Conservation (phyloP, 202 grass and related monocot genomes). For the Schoenoplectus tabernaemontani region DNA sequence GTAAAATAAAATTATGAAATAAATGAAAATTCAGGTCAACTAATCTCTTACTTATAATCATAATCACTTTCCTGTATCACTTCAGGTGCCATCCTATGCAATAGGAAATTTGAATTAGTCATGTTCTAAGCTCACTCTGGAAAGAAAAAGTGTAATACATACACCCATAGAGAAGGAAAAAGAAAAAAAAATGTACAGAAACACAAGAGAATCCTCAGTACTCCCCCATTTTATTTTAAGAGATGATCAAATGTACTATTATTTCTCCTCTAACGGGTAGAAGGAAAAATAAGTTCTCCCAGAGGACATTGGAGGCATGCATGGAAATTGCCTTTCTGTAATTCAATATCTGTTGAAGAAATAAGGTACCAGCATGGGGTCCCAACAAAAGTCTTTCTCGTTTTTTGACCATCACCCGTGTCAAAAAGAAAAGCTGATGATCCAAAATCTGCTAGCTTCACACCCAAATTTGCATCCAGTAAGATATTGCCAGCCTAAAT, state of each 20-base stretch:
- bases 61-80: slow-evolving; percentile 95
- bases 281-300: background rate
- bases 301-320: background rate
- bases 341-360: background rate
- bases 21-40: background rate
- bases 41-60: slow-evolving; percentile 60
- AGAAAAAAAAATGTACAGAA: background rate
- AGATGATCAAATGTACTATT: background rate
- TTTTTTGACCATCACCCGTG: slow-evolving; percentile 65
- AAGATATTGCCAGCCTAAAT: slow-evolving; percentile 84
- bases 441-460: slow-evolving; percentile 90
- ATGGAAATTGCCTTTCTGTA: background rate
- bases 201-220: background rate
- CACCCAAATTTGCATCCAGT: slow-evolving; percentile 57
- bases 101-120: background rate
- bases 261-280: background rate
- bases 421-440: slow-evolving; percentile 83
- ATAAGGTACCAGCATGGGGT: slow-evolving; percentile 69
- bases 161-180: background rate
- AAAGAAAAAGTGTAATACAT: background rate
- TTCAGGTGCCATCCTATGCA: slow-evolving; percentile 90
- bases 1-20: background rate
- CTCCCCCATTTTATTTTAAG: background rate
- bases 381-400: slow-evolving; percentile 83
- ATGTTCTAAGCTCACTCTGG: background rate